Conservation (phyloP, 148 eudicot genomes). For the Arbutus unedo region DNA sequence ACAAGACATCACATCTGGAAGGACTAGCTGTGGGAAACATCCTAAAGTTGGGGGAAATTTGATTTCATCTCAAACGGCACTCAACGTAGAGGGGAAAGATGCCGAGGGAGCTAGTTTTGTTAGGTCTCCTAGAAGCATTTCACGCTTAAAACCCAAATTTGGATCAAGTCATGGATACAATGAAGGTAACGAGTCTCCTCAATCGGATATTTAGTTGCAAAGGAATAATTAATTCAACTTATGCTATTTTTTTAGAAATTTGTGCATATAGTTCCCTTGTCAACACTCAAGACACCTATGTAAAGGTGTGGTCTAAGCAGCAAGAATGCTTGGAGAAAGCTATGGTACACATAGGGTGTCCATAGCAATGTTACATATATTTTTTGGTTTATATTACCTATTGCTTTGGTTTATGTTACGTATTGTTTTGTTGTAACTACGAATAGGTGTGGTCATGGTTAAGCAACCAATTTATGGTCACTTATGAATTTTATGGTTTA, state of each 20-base stretch:
- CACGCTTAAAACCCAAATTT: neutral
- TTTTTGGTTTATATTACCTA: no score
- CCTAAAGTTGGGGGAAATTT: constrained; percentile 12
- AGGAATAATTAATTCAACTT: neutral
- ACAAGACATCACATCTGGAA: constrained; percentile 19
- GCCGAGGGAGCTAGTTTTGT: constrained; percentile 9
- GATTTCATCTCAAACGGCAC: constrained; percentile 13
- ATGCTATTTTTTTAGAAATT: neutral
- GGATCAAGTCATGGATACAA: constrained; percentile 9
- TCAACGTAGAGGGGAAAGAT: constrained; percentile 15
- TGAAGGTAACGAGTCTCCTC: constrained; percentile 18
- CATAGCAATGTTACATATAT: no score
- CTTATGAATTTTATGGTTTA: no score
- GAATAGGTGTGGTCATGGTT: no score
- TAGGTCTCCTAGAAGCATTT: constrained; percentile 8
- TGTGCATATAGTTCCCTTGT: neutral
- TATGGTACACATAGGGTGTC: no score
- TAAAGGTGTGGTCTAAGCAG: neutral
- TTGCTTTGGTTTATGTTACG: no score
- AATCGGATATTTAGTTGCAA: neutral
- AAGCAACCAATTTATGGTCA: no score
- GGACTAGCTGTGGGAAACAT: constrained; percentile 18
- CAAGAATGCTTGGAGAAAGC: neutral
- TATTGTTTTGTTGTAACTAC: no score
- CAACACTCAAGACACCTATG: neutral